These are phyloP conservation scores for Dentiscutata heterogama DNA, from an alignment of 371 early-diverging fungal genomes.

Conservation along the genomic window DNA sequence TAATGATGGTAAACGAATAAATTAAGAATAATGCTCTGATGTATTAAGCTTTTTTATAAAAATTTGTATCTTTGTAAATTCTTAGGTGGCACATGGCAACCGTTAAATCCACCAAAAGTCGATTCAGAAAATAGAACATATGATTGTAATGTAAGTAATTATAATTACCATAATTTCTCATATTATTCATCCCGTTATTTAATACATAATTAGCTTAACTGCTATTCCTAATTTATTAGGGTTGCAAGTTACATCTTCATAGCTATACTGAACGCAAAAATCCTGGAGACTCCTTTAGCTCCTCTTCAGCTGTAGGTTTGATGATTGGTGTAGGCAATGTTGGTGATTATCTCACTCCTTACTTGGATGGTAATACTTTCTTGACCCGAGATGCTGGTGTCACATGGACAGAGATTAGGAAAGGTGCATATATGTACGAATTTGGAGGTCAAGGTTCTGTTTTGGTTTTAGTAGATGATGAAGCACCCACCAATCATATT, in stretches of 20 bases:
- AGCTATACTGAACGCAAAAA: constrained; percentile 84
- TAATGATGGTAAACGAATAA: constrained; percentile 78
- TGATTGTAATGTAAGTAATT: constrained; percentile 48
- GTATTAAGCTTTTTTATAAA: neutral
- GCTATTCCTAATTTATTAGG: neutral
- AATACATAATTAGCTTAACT: neutral
- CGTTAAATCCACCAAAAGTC: constrained; percentile 62
- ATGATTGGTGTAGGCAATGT: constrained; percentile 95
- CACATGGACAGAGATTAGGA: constrained; percentile 77
- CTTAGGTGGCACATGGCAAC: constrained; percentile 64
- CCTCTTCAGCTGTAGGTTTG: constrained; percentile 86
- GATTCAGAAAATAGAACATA: constrained; percentile 62
- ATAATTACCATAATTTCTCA: neutral
- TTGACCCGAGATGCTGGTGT: constrained; percentile 87
- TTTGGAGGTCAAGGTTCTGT: constrained; percentile 91
- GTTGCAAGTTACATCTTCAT: constrained; percentile 81
- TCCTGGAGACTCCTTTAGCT: constrained; percentile 80
- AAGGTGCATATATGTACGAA: constrained; percentile 83
- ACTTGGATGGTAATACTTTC: constrained; percentile 83
- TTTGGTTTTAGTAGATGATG: constrained; percentile 77
- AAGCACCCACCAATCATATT: constrained; percentile 77
- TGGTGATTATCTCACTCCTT: constrained; percentile 71
- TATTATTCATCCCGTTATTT: neutral
- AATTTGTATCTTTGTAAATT: neutral
- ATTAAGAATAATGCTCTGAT: constrained; percentile 11